Base-by-base conservation (phyloP, 768 basidiomycete genomes). In the Mycena albidolilacea region DNA sequence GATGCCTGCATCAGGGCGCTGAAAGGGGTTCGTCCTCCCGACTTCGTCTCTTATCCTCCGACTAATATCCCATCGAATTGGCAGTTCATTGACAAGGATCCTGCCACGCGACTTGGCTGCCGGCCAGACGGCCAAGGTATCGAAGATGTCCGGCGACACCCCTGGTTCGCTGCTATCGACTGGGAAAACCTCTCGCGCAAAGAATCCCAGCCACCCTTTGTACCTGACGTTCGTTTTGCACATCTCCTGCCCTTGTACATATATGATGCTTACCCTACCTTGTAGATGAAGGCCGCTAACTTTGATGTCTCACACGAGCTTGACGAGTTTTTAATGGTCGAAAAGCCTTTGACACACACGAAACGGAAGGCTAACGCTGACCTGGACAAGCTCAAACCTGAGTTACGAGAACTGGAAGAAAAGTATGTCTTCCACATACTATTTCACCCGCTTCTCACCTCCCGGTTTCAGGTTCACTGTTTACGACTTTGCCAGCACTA, bases 241-340 rank as follows among this genome's bases (percentile, higher is more conserved):
- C 43, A 30, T 54, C 67, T 65, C 54, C 50, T 44, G 60, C 19
- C 44, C 48, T 21, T n/a, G 64, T 30, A 62, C 30, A 37, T 57
- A 37, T 57, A 57, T 23, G 70, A 52, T 67, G 39, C 55, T 75
- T 43, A 77, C 73, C 69, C 44, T 23, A 54, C 63, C 62, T 52
- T 71, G 37, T 79, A 99, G 97, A 91, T 93, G 82, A 97, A 97
- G 81, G 93, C 93, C 82, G 95, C 97, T n/a, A 99, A 99, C 82
- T 99, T 99, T 82, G 97, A 99, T 80, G 93, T 98, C 46, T 92
- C 96, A 44, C 97, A 99, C 79, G 98, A 99, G 84, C 89, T 99
- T 11, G 97, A 99, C 80, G 98, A 99, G 81, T 94, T 99, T 78
- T 82, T 99, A 79, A 90, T 99, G 89, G 97, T 97, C 64, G 97